Conservation (phyloP, 1,284 basidiomycete genomes). For the Puccinia triticina region DNA sequence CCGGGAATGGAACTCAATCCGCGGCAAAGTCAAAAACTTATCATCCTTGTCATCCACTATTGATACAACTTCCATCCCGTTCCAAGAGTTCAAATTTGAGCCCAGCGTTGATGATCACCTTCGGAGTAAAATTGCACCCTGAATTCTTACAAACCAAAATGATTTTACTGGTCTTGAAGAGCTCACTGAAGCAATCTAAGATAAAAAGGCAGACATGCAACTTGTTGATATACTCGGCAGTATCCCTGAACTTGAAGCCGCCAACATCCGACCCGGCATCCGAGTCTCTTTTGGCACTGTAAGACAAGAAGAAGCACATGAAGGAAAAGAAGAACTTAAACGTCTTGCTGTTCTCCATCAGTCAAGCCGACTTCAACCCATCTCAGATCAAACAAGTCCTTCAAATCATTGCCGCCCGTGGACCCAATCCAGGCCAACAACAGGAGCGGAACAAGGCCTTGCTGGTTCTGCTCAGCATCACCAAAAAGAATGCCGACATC, state of each 20-base stretch:
- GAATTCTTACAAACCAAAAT: conserved; percentile 39
- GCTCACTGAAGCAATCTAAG: neutral
- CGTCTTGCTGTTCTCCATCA: conserved; percentile 8
- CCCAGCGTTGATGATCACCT: neutral
- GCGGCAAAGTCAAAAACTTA: conserved; percentile 35
- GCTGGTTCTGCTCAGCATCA: conserved; percentile 77
- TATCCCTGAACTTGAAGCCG: neutral
- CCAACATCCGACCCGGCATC: neutral
- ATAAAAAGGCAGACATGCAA: neutral
- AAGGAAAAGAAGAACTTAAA: conserved; percentile 7
- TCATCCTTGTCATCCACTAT: neutral
- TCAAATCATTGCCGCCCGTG: neutral
- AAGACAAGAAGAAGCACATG: neutral
- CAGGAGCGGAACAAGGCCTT: conserved; percentile 71
- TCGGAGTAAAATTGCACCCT: neutral
- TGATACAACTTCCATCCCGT: neutral
- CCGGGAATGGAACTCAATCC: conserved; percentile 51
- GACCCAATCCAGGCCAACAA: neutral
- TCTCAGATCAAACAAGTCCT: conserved; percentile 19
- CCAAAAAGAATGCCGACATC: conserved; percentile 85
- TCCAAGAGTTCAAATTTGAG: conserved; percentile 23
- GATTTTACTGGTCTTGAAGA: conserved; percentile 37
- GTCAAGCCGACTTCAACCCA: conserved; percentile 17
- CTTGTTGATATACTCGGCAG: neutral
- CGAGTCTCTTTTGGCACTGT: neutral